Evolutionary conservation across 2,329 filamentous ascomycete genomes (phyloP).

Genomic region (Xylaria sp.): DNA sequence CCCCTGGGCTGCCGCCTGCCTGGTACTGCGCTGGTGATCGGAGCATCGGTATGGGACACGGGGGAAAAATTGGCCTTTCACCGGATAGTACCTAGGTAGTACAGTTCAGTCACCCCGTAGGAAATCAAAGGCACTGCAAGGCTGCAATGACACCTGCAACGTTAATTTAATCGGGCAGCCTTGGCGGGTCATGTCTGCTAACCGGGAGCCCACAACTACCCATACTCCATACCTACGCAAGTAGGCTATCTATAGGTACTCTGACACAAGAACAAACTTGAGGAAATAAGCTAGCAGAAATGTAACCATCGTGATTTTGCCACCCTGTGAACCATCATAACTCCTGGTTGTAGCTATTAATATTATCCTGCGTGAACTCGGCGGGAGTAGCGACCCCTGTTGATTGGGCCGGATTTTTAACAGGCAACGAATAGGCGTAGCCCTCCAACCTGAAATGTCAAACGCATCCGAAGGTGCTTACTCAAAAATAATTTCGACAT

Average conservation of each 20-base stretch:
- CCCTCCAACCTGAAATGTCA: neutral
- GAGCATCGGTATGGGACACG: neutral
- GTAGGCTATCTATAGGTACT: neutral
- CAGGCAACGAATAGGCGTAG: neutral
- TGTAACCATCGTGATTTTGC: neutral
- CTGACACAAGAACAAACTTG: neutral
- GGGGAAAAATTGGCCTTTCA: neutral
- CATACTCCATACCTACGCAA: neutral
- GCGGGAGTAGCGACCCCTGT: neutral
- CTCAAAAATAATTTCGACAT: neutral
- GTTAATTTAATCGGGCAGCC: neutral
- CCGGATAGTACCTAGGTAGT: neutral
- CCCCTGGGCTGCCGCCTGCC: neutral
- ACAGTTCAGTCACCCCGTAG: neutral
- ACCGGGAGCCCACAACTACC: neutral
- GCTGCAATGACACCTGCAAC: neutral
- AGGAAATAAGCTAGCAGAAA: neutral
- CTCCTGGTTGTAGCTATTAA: neutral
- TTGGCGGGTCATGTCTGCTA: neutral
- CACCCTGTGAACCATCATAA: no score
- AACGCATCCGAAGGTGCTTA: neutral
- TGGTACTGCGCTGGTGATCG: neutral
- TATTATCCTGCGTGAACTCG: neutral
- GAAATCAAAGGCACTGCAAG: neutral
- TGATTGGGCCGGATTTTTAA: neutral